These are phyloP conservation scores for Ichthyophthirius multifiliis DNA, from an alignment of 169 alveolate genomes.

Conservation along the genomic window DNA sequence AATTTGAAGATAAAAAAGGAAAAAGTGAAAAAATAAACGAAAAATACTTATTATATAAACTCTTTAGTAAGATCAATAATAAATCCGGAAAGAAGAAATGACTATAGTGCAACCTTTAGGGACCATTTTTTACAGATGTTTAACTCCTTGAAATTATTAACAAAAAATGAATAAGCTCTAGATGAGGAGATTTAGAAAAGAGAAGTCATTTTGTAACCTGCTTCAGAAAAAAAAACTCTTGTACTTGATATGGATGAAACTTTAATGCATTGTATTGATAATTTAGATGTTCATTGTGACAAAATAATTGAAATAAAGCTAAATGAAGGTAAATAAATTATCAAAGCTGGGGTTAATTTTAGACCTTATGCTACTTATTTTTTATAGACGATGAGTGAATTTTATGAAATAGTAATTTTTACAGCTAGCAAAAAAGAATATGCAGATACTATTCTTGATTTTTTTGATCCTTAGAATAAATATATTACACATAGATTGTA, in stretches of 20 bases:
- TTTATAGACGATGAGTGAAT: constrained; percentile 57
- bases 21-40: no score
- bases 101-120: no score
- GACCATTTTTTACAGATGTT: no score
- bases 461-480: constrained; percentile 71
- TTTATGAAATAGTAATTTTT: constrained; percentile 77
- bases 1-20: no score
- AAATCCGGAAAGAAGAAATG: no score
- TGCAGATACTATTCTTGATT: constrained; percentile 82
- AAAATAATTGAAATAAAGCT: constrained; percentile 10
- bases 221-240: constrained; percentile 47
- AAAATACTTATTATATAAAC: no score
- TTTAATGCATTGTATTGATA: constrained; percentile 43
- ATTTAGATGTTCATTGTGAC: constrained; percentile 8
- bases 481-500: constrained; percentile 70
- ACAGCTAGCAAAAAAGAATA: constrained; percentile 81
- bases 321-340: not conserved
- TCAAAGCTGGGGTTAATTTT: constrained; percentile 71
- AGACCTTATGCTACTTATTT: constrained; percentile 73
- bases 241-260: constrained; percentile 60
- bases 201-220: no score
- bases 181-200: no score
- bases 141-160: no score
- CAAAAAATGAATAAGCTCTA: no score
- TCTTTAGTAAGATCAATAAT: no score